Base-by-base conservation (phyloP, 441 rosid genomes). In the Populus tomentosa region DNA sequence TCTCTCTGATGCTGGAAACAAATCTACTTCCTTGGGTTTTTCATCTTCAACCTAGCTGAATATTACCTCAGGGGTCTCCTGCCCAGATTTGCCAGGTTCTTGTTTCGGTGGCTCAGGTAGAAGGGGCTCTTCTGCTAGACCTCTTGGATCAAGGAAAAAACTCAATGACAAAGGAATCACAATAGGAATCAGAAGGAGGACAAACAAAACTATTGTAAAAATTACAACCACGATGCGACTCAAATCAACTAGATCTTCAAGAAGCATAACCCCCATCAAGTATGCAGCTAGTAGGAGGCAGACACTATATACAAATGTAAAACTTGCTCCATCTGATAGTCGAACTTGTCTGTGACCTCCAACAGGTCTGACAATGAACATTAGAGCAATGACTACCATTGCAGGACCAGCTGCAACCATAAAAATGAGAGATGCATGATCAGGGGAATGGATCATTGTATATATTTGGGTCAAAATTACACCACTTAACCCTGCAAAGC, bases 401-500 rank as follows among this genome's bases (percentile, higher is more conserved):
- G 32, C 32, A 30, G 32, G 32, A 4, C 32, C 32, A 30, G 3
- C 32, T 30, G 32, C 32, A 30, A 30, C 32, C 99, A 96, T 94
- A 87, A 96, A 88, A 76, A 96, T 88, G 63, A 96, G 97, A 76
- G 90, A 85, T 8, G 98, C 94, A 0, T 88, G 92, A 74, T 92
- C 85, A 1, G 98, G 90, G 28, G 92, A 85, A 81, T 94, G 86
- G 30, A 30, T 30, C 32, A 30, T 50, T 1, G 96, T 86, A 71
- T 91, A 96, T 80, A 94, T 86, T 82, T 92, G 99, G 69, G 98
- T 90, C 88, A 94, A 86, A 62, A 94, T 92, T 10, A 98, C 98
- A 7, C 98, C 99, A n/a, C 97, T 88, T 70, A 94, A 84, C 14
- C 99, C 99, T 18, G 98, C 97, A 83, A 94, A 94, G 26, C 97